These are phyloP conservation scores for Piromyces finnis DNA, from an alignment of 192 early-diverging fungal genomes.

Conservation along the genomic window DNA sequence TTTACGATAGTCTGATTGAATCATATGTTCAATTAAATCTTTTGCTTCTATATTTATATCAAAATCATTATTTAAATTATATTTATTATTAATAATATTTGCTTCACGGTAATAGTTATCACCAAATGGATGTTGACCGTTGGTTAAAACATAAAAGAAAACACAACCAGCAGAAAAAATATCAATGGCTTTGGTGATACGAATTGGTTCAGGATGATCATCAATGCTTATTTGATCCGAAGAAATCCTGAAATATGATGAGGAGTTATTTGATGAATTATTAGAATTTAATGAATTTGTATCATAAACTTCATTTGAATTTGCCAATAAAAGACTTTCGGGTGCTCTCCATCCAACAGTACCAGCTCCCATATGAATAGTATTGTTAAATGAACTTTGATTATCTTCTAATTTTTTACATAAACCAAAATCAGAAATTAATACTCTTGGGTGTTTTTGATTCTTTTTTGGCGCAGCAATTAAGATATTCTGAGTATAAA, in stretches of 20 bases:
- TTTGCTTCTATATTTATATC: conserved; percentile 56
- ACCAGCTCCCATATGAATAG: conserved; percentile 54
- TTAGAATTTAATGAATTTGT: neutral
- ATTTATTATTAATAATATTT: conserved; percentile 66
- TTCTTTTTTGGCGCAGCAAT: conserved; percentile 41
- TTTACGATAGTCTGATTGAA: conserved; percentile 29
- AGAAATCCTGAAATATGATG: neutral
- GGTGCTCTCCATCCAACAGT: conserved; percentile 96
- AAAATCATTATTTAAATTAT: conserved; percentile 50
- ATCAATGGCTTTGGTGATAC: conserved; percentile 78
- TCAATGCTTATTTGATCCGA: neutral
- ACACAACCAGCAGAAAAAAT: conserved; percentile 93
- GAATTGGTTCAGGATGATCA: conserved; percentile 8
- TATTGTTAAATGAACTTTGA: conserved; percentile 88
- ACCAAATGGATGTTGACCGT: conserved; percentile 90
- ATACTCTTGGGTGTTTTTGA: conserved; percentile 37
- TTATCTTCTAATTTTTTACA: conserved; percentile 86
- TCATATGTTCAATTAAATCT: conserved; percentile 82
- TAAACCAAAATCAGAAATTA: conserved; percentile 95
- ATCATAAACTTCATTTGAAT: neutral
- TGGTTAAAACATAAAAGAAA: conserved; percentile 79
- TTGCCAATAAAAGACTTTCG: conserved; percentile 44
- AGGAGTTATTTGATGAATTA: neutral
- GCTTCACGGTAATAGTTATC: conserved; percentile 74
- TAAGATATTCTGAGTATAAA: conserved; percentile 62